phyloP scores from a whole-genome alignment of 78 protist species.

The Abeoforma whisleri region DNA sequence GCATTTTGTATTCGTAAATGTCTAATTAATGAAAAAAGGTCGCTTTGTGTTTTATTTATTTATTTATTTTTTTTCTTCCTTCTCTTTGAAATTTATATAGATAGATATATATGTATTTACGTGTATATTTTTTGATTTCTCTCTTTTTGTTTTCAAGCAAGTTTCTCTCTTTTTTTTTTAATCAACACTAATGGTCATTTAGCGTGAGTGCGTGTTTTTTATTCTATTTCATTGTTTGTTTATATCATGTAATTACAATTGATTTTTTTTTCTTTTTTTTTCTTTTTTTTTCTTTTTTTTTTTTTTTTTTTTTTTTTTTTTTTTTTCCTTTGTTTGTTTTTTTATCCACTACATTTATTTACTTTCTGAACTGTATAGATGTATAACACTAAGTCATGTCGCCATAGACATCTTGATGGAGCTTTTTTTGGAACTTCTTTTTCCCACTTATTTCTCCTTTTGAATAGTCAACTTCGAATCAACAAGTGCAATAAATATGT shows the following conservation, averaged over 20 bases:
- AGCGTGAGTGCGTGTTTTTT: conserved; percentile 30
- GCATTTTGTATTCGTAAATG: neutral
- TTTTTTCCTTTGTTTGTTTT: neutral
- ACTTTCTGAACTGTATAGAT: neutral
- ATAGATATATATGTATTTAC: too few relatives aligned
- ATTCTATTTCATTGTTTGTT: conserved; percentile 61
- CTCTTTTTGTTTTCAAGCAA: too few relatives aligned
- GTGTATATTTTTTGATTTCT: too few relatives aligned
- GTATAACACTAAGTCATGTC: conserved; percentile 9
- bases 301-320: too few relatives aligned
- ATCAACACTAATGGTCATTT: conserved; percentile 21
- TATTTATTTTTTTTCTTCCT: too few relatives aligned
- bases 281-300: too few relatives aligned
- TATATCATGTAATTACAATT: conserved; percentile 52
- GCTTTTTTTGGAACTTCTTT: conserved; percentile 73
- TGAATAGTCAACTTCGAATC: conserved; percentile 5
- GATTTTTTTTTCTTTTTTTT: neutral
- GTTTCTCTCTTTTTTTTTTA: too few relatives aligned
- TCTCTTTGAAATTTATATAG: too few relatives aligned
- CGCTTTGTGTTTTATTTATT: too few relatives aligned
- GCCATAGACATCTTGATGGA: conserved; percentile 60
- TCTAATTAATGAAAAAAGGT: neutral
- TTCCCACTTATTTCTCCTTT: conserved; percentile 60
- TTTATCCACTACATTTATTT: neutral
- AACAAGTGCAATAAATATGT: conserved; percentile 3